A percentile compares a stretch with the other conserved stretches of the same genome.
Evolutionary conservation across 331 rosid genomes (phyloP).

Genomic region (Malus hybrid): DNA sequence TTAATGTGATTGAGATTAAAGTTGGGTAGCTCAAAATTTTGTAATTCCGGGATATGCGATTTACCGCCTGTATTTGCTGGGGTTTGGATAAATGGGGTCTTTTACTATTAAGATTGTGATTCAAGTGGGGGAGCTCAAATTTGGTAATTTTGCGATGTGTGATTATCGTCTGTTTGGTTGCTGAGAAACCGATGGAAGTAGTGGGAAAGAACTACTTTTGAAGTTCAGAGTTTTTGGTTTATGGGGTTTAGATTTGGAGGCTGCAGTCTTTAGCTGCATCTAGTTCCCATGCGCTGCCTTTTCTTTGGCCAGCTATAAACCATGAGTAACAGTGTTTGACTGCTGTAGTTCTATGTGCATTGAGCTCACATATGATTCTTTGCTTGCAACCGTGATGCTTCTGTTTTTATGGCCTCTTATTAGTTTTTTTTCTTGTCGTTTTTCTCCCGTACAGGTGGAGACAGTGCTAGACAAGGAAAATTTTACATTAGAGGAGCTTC

Average conservation of each 20-base stretch:
- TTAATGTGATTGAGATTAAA: neutral
- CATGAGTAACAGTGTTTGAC: neutral
- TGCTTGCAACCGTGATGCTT: neutral
- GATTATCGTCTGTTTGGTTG: neutral
- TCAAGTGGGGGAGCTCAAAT: neutral
- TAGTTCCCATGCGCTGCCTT: neutral
- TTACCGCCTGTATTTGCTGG: neutral
- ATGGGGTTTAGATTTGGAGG: neutral
- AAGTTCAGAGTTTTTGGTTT: neutral
- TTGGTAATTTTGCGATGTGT: too few relatives aligned
- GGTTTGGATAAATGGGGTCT: neutral
- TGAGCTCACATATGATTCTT: neutral
- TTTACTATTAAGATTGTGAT: neutral
- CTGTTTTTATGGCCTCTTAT: neutral
- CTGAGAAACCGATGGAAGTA: neutral
- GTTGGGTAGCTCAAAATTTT: neutral
- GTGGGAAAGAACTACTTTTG: neutral
- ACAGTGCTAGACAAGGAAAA: conserved; percentile 85
- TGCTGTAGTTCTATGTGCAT: neutral
- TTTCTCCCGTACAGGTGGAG: conserved; percentile 56
- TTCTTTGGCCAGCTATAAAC: neutral
- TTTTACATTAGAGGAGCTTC: conserved; percentile 92
- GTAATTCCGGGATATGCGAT: neutral
- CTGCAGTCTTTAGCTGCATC: neutral
- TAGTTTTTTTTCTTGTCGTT: neutral